A percentile compares a stretch with the other conserved stretches of the same genome.
Conservation (phyloP, 2,329 filamentous ascomycete species). For the Colletotrichum graminicola region DNA sequence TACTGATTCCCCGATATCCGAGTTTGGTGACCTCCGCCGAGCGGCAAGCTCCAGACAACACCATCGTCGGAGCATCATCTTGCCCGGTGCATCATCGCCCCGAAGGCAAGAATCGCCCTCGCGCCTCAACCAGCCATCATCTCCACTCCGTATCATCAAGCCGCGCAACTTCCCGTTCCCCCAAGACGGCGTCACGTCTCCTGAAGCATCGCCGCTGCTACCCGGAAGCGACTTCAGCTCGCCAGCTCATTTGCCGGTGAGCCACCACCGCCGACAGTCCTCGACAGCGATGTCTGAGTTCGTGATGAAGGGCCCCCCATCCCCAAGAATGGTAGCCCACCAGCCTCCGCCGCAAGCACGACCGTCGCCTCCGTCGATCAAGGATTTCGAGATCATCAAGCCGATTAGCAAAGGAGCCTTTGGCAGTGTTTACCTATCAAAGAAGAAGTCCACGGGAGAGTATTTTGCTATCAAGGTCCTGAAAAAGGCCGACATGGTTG, state of each 20-base stretch:
- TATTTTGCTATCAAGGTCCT: constrained; percentile 99
- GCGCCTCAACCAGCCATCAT: constrained; percentile 79
- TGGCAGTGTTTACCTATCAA: constrained; percentile 96
- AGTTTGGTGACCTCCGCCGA: constrained; percentile 80
- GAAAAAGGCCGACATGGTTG: constrained; percentile 99
- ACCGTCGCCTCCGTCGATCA: constrained; percentile 94
- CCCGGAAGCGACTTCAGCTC: constrained; percentile 85
- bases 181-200: constrained; percentile 80
- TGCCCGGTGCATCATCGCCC: constrained; percentile 83
- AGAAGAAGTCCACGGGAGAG: constrained; percentile 98
- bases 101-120: constrained; percentile 91
- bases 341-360: constrained; percentile 86
- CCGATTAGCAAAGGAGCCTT: constrained; percentile 99
- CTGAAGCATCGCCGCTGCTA: constrained; percentile 89
- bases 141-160: constrained; percentile 87
- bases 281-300: constrained; percentile 85
- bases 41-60: constrained; percentile 84
- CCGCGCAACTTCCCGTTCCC: constrained; percentile 73
- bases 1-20: constrained; percentile 91
- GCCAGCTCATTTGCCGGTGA: constrained; percentile 70
- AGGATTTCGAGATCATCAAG: constrained; percentile 99
- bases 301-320: constrained; percentile 77
- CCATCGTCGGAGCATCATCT: constrained; percentile 87
- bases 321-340: constrained; percentile 82
- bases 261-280: constrained; percentile 89